Base-by-base conservation (phyloP, 257 asterid species). In the Gentiana dahurica region DNA sequence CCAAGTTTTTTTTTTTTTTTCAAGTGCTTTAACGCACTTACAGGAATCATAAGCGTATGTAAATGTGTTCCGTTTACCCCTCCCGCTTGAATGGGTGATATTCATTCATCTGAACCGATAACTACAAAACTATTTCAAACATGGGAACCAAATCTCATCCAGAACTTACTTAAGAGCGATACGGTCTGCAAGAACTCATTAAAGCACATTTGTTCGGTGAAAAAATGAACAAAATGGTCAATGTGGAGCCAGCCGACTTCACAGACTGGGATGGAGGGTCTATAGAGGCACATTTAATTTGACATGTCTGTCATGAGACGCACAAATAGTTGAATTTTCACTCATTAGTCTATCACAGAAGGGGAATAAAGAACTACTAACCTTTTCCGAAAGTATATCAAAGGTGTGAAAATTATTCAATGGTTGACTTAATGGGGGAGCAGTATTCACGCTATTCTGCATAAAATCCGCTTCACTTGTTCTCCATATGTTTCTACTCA, bases 371-470 rank as follows among this genome's bases (percentile, higher is more conserved):
- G 57, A 62, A 49, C 73, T 54, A 13, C 53, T 53, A 75, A 88
- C 96, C 95, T 82, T 78, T 67, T 77, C 73, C 38, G 86, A 72
- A 61, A 77, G 60, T 43, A 79, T 73, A 68, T 73, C 80, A 12
- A 71, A 79, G 64, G 71, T 57, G 62, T 54, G 75, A 63, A 80
- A 82, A 75, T 62, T 74, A 49, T 69, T 77, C 55, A 90, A 63
- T 43, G 88, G 53, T 51, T 72, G 79, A 49, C 64, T 69, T 60
- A 68, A 75, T 7, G 76, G 70, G 55, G 59, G 58, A 56, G 79
- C 65, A 68, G 70, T 58, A 67, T 66, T 66, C 62, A 78, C 73
- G 76, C 71, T 64, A 48, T 69, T 71, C 36, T 72, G 85, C 70
- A 77, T 64, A 34, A 65, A 55, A 74, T 77, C 77, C 46, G 59